Evolutionary conservation across 2,329 filamentous ascomycete species (phyloP).

Genomic region (Karstenula rhodostoma): DNA sequence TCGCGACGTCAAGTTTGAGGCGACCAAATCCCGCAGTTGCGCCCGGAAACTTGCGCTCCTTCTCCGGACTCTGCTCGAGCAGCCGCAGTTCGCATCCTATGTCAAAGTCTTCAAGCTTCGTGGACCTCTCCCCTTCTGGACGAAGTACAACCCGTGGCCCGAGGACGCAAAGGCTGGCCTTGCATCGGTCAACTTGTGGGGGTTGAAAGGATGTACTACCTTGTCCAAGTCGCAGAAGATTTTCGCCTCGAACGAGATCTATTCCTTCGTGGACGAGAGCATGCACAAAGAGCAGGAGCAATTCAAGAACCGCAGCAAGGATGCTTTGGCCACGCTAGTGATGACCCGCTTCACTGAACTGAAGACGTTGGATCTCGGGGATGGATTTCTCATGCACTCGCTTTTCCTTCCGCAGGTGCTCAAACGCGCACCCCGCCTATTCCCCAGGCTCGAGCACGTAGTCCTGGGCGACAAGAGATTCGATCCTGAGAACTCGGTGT

Average conservation of each 20-base stretch:
- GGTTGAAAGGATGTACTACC: conserved; percentile 27
- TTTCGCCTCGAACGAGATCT: conserved; percentile 32
- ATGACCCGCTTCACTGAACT: conserved; percentile 30
- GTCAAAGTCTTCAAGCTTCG: conserved; percentile 25
- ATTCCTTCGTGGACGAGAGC: conserved; percentile 32
- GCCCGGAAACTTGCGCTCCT: conserved; percentile 29
- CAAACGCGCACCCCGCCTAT: conserved; percentile 29
- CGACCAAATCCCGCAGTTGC: conserved; percentile 28
- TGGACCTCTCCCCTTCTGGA: conserved; percentile 28
- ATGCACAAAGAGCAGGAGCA: conserved; percentile 32
- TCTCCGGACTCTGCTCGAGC: conserved; percentile 33
- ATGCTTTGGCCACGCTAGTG: conserved; percentile 31
- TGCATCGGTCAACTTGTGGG: conserved; percentile 29
- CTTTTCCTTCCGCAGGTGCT: conserved; percentile 35
- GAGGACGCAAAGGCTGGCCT: conserved; percentile 16
- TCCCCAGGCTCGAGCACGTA: conserved; percentile 29
- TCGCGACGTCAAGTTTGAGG: conserved; percentile 29
- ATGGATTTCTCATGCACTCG: conserved; percentile 37
- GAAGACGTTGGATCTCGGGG: conserved; percentile 29
- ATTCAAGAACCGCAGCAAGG: conserved; percentile 29
- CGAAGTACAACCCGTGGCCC: conserved; percentile 31
- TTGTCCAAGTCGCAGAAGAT: conserved; percentile 27
- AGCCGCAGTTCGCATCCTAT: conserved; percentile 24
- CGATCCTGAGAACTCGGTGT: conserved; percentile 22
- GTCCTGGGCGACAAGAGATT: conserved; percentile 27